These are phyloP conservation scores for Pharnaceum exiguum DNA, from an alignment of 148 eudicot genomes.

Conservation along the genomic window DNA sequence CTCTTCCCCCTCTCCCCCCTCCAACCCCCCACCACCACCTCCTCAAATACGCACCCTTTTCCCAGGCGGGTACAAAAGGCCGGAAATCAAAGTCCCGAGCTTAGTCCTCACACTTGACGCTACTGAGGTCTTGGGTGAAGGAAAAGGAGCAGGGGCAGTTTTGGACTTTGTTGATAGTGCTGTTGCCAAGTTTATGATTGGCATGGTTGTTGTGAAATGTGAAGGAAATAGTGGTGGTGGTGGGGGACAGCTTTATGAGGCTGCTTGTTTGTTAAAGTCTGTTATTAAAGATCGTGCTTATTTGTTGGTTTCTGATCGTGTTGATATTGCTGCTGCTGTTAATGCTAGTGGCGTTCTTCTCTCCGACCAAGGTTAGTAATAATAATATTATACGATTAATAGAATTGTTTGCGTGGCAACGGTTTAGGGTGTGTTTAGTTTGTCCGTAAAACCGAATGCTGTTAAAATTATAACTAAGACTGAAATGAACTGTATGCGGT, in stretches of 20 bases:
- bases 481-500: too few relatives aligned
- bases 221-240: conserved; percentile 40
- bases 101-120: conserved; percentile 53
- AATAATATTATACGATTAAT: not conserved
- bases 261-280: conserved; percentile 75
- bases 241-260: conserved; percentile 76
- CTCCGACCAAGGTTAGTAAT: conserved; percentile 69
- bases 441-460: too few relatives aligned
- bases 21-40: conserved; percentile 1
- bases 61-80: conserved; percentile 85
- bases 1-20: not conserved
- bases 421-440: too few relatives aligned
- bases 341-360: conserved; percentile 81
- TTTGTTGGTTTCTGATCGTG: conserved; percentile 74
- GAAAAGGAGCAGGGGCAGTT: conserved; percentile 24
- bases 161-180: conserved; percentile 57
- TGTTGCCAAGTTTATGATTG: conserved; percentile 56
- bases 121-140: conserved; percentile 48
- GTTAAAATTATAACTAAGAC: too few relatives aligned
- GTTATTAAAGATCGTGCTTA: conserved; percentile 80
- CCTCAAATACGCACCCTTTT: conserved; percentile 39
- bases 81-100: conserved; percentile 62
- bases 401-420: not conserved
- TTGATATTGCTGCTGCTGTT: conserved; percentile 90
- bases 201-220: conserved; percentile 64